Percentiles rank a stretch among this genome's conserved stretches.
Evolutionary conservation across 192 early-diverging fungal species (phyloP).

Genomic region (Rhizophlyctis rosea): DNA sequence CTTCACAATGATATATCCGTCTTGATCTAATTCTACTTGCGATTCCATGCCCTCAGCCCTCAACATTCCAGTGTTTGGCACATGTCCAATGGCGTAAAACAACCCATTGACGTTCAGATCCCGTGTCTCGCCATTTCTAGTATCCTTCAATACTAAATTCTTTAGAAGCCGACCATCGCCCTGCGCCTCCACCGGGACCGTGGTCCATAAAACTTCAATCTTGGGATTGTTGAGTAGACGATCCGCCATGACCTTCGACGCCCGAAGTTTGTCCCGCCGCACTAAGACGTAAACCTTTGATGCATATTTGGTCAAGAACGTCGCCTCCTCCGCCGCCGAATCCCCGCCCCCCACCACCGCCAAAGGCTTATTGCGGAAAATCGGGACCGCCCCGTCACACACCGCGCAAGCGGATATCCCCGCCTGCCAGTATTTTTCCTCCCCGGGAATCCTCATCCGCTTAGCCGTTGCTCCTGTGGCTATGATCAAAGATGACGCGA

Average conservation of each 20-base stretch:
- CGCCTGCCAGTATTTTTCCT: constrained; percentile 32
- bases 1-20: constrained; percentile 82
- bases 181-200: constrained; percentile 75
- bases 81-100: constrained; percentile 98
- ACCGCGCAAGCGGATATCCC: constrained; percentile 99
- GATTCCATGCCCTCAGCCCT: constrained; percentile 38
- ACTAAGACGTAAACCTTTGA: constrained; percentile 92
- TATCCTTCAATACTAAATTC: constrained; percentile 72
- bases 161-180: constrained; percentile 82
- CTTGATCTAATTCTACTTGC: constrained; percentile 79
- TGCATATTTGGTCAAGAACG: constrained; percentile 95
- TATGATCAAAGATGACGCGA: constrained; percentile 81
- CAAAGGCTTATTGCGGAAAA: constrained; percentile 93
- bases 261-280: constrained; percentile 92
- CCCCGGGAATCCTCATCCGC: constrained; percentile 35
- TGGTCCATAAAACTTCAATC: constrained; percentile 91
- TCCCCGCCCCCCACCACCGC: constrained; percentile 87
- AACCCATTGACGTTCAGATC: constrained; percentile 81
- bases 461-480: constrained; percentile 99
- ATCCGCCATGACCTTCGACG: constrained; percentile 95
- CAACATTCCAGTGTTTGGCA: constrained; percentile 65
- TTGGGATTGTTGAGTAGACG: constrained; percentile 83
- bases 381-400: constrained; percentile 96
- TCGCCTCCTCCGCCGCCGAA: constrained; percentile 81
- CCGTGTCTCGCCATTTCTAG: constrained; percentile 62